A percentile compares a stretch with the other conserved stretches of the same genome.
phyloP scores from a whole-genome alignment of 2,329 filamentous ascomycete species.

The Curvularia sp. region DNA sequence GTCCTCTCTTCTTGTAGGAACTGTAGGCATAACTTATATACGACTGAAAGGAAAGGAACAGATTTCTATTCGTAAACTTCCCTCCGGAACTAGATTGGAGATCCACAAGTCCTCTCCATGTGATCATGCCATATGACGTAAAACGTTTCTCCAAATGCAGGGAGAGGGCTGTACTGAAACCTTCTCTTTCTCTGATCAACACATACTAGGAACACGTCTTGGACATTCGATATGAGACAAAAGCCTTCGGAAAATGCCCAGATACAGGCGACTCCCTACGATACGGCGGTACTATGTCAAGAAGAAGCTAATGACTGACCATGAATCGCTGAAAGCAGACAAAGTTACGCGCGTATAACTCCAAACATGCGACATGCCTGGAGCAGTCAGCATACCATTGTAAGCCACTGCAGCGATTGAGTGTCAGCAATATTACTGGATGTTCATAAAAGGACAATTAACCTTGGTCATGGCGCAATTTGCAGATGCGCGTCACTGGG shows the following conservation, averaged over 20 bases:
- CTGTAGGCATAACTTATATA: neutral
- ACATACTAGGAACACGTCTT: neutral
- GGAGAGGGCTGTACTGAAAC: neutral
- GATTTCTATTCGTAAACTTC: neutral
- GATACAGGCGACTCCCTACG: neutral
- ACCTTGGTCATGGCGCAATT: neutral
- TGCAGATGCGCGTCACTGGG: neutral
- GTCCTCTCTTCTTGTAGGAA: neutral
- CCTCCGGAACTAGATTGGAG: neutral
- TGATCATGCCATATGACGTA: neutral
- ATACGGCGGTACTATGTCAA: neutral
- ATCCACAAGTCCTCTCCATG: neutral
- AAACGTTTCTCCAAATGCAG: neutral
- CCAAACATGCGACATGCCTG: neutral
- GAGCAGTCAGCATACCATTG: neutral
- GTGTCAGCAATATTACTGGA: neutral
- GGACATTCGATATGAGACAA: neutral
- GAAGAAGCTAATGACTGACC: neutral
- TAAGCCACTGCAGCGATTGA: neutral
- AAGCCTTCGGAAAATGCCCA: neutral
- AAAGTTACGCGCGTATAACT: neutral
- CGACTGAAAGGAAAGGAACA: neutral
- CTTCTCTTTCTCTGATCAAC: neutral
- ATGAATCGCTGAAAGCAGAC: neutral
- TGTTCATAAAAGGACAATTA: neutral